Conservation (phyloP, 2,329 filamentous ascomycete species). For the Coniochaeta sp. region DNA sequence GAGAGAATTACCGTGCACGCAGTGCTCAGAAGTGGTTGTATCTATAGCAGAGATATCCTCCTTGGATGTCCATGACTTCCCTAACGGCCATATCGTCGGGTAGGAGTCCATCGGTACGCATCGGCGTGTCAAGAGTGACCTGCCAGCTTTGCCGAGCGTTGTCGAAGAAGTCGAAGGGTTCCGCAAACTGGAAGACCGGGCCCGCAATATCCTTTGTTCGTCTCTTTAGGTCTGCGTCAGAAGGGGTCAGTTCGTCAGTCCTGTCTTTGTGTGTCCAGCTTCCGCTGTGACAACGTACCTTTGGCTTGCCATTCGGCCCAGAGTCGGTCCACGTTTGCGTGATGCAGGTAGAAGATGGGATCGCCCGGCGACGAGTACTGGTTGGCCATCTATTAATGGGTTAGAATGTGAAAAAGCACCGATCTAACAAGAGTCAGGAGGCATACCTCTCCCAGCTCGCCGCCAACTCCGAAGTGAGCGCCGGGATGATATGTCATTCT, state of each 20-base stretch:
- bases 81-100: neutral
- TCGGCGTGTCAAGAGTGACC: slow-evolving; percentile 19
- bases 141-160: slow-evolving; percentile 20
- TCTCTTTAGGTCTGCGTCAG: neutral
- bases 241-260: neutral
- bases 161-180: slow-evolving; percentile 24
- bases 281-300: neutral
- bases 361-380: slow-evolving; percentile 20
- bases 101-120: neutral
- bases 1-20: neutral
- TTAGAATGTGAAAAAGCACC: neutral
- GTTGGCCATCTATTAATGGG: slow-evolving; percentile 12
- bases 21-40: neutral
- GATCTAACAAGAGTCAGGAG: neutral
- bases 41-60: neutral
- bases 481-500: slow-evolving; percentile 14
- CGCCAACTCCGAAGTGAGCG: slow-evolving; percentile 16
- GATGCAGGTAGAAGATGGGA: slow-evolving; percentile 27
- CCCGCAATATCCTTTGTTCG: slow-evolving; percentile 22
- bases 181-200: slow-evolving; percentile 22
- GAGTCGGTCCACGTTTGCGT: slow-evolving; percentile 17
- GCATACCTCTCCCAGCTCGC: slow-evolving; percentile 13
- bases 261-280: neutral
- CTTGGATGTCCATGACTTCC: neutral
- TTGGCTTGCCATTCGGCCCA: slow-evolving; percentile 18